Conservation (phyloP, 2,329 filamentous ascomycete genomes). For the Talaromyces funiculosus region DNA sequence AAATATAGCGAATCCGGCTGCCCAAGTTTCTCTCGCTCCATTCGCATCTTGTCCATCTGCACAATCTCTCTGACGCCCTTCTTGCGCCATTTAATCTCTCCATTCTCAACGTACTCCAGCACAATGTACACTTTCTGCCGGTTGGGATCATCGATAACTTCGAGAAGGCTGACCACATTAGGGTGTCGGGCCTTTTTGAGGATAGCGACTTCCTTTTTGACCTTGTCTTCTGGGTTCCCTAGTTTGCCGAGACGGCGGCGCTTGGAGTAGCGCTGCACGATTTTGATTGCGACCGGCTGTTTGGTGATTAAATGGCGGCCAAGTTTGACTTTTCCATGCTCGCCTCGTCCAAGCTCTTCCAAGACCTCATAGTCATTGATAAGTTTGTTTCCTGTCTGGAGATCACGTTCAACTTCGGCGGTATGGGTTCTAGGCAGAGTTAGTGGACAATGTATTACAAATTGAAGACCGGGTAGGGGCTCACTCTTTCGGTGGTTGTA, state of each 20-base stretch:
- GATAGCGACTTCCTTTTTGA: constrained; percentile 95
- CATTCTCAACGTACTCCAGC: constrained; percentile 87
- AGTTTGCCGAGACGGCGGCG: constrained; percentile 77
- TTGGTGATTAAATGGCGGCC: constrained; percentile 71
- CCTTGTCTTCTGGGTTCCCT: constrained; percentile 63
- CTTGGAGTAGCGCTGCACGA: constrained; percentile 93
- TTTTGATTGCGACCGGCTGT: constrained; percentile 92
- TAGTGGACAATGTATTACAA: constrained; percentile 4
- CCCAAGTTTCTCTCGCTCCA: constrained; percentile 69
- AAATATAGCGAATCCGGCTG: constrained; percentile 61
- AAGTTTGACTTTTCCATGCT: constrained; percentile 96
- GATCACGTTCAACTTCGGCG: constrained; percentile 83
- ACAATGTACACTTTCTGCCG: constrained; percentile 98
- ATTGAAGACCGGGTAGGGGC: constrained; percentile 22
- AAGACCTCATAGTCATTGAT: constrained; percentile 98
- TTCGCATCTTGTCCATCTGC: constrained; percentile 71
- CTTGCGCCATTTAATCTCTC: constrained; percentile 90
- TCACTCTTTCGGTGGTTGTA: constrained; percentile 71
- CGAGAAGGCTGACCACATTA: constrained; percentile 91
- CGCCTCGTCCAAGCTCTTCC: constrained; percentile 89
- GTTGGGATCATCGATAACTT: constrained; percentile 95
- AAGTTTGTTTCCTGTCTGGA: constrained; percentile 82
- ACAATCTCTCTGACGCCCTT: constrained; percentile 80
- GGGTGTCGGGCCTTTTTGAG: constrained; percentile 96
- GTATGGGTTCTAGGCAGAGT: constrained; percentile 65